These are phyloP conservation scores for Blastocystis sp. DNA, from an alignment of 352 stramenopile species.

Conservation along the genomic window DNA sequence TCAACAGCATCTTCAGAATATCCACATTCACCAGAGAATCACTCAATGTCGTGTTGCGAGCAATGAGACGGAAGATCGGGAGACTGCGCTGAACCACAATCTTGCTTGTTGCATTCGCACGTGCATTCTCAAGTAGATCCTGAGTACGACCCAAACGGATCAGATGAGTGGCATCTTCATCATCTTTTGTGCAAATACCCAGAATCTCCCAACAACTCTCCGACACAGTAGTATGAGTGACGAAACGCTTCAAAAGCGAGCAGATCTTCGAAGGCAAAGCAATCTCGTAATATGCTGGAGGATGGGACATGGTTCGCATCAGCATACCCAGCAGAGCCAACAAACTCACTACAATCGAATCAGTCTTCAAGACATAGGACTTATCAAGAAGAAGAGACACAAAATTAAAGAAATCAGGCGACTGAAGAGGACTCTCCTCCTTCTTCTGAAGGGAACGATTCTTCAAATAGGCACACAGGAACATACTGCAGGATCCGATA, in stretches of 20 bases:
- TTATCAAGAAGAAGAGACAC: conserved; percentile 48
- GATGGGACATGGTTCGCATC: not conserved
- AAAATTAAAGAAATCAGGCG: conserved; percentile 47
- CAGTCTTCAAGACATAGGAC: conserved; percentile 7
- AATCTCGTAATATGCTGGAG: conserved; percentile 44
- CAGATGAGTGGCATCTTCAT: conserved; percentile 8
- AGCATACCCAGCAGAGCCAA: conserved; percentile 39
- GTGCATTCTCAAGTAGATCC: conserved; percentile 43
- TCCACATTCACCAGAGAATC: conserved; percentile 51
- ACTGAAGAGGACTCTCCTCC: conserved; percentile 16
- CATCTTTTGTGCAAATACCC: conserved; percentile 1
- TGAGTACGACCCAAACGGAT: not conserved
- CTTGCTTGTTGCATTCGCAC: conserved; percentile 34
- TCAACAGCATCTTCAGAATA: conserved; percentile 62
- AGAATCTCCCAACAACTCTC: conserved; percentile 60
- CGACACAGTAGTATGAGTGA: not conserved
- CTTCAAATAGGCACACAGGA: conserved; percentile 55
- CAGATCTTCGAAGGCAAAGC: conserved; percentile 26
- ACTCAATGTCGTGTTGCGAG: conserved; percentile 17
- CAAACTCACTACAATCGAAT: conserved; percentile 33
- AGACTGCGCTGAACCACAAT: conserved; percentile 35
- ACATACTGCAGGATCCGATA: conserved; percentile 22
- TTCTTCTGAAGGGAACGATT: not conserved
- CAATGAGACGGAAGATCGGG: conserved; percentile 39
- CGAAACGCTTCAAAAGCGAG: conserved; percentile 51